Percentiles rank a stretch among this genome's conserved stretches.
phyloP scores from a whole-genome alignment of 306 rosid species.

The Lithocarpus polystachyus region DNA sequence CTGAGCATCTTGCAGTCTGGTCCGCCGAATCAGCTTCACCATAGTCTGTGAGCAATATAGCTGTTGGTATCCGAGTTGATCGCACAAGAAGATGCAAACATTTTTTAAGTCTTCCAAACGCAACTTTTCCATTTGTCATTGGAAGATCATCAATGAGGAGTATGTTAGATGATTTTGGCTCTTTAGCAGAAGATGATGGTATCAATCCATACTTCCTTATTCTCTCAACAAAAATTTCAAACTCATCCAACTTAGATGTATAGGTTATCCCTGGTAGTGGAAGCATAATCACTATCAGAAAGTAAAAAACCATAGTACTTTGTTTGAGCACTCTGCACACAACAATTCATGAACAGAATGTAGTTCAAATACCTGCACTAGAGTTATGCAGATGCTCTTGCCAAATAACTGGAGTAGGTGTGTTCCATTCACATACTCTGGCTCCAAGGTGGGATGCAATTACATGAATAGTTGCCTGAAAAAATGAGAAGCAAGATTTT shows the following conservation, averaged over 20 bases:
- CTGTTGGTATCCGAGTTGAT: constrained; percentile 75
- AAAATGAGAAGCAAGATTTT: constrained; percentile 15
- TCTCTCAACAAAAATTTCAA: constrained; percentile 79
- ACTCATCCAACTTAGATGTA: constrained; percentile 88
- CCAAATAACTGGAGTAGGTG: constrained; percentile 93
- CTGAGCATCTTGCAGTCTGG: constrained; percentile 43
- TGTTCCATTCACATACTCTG: constrained; percentile 71
- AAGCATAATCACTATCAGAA: constrained; percentile 8
- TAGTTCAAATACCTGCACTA: constrained; percentile 52
- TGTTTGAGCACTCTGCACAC: not conserved
- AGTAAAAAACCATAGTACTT: constrained; percentile 10
- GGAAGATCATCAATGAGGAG: constrained; percentile 92
- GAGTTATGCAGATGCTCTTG: constrained; percentile 79
- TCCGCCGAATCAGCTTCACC: constrained; percentile 72
- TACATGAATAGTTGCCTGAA: constrained; percentile 64
- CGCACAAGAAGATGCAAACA: constrained; percentile 67
- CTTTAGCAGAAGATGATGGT: constrained; percentile 43
- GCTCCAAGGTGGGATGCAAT: constrained; percentile 81
- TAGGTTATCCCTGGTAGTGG: constrained; percentile 57
- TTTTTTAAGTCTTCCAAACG: constrained; percentile 60
- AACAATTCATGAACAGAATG: not conserved
- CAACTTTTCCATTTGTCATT: constrained; percentile 56
- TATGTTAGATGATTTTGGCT: constrained; percentile 60
- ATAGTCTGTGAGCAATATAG: constrained; percentile 66
- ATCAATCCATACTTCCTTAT: constrained; percentile 72